Evolutionary conservation across 2,329 filamentous ascomycete genomes (phyloP), one percentile per base, ranked within the genome.

Genomic region (Botrytis paeoniae): DNA sequence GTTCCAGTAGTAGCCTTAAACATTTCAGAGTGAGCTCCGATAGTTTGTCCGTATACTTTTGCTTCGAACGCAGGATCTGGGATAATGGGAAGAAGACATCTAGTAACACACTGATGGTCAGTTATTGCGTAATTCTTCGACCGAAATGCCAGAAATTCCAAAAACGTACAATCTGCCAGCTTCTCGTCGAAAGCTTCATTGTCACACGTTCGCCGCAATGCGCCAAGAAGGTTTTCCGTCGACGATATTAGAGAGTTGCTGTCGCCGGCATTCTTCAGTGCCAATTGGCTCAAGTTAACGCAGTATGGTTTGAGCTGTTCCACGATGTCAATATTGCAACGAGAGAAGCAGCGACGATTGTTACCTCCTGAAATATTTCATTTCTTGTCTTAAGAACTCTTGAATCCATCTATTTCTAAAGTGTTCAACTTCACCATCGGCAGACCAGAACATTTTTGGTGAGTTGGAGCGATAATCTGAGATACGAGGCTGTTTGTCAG

Each of bases 151-250:
- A 48, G 32, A 48, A 14, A 9, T 12, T 48, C 39, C 29, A n/a
- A 97, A 85, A 98, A 98, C 79, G 92, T 88, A 85, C 98, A 99
- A 84, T 98, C 95, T 22, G 95, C 94, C 29, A 98, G 84, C 81
- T 94, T 95, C 70, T 91, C 87, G 81, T 98, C 93, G 29, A 98
- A 81, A 0, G 84, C 83, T 2, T 83, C 80, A 75, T 89, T 85
- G 80, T 79, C 62, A 71, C 79, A 81, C 35, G 78, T 78, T 64
- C 73, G 54, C 74, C 84, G 79, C 7, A 90, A 81, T n/a, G 88
- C 81, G 35, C 76, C 75, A 43, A 85, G 81, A 4, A 90, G 81
- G 73, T 85, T 82, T 37, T 81, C 80, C 2, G 83, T 84, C 39
- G 88, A 83, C 12, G 82, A 80, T 39, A 83, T 80, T 63, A 91